A percentile compares a stretch with the other conserved stretches of the same genome.
Evolutionary conservation across 2,329 filamentous ascomycete genomes (phyloP).

Genomic region (Calcarisporium arbuscula): DNA sequence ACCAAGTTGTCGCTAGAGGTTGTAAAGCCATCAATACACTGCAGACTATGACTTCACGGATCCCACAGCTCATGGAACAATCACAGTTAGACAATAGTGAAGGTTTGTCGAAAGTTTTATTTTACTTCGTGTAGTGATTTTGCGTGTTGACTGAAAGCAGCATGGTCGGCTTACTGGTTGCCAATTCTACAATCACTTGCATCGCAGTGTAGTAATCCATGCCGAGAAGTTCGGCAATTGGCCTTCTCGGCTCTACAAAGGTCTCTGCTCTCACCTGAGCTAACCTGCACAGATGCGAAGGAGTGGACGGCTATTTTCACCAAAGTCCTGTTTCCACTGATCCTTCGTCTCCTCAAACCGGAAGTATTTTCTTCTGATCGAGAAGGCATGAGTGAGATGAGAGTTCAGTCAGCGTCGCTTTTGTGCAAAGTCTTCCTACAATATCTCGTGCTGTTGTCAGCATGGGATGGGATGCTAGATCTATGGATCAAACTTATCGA

Average conservation of each 20-base stretch:
- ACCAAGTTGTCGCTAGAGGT: conserved; percentile 63
- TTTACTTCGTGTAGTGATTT: not conserved
- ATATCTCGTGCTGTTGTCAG: conserved; percentile 77
- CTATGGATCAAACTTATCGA: conserved; percentile 90
- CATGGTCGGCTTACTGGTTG: conserved; percentile 97
- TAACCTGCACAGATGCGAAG: conserved; percentile 76
- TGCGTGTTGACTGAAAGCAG: conserved; percentile 36
- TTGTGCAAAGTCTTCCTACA: conserved; percentile 94
- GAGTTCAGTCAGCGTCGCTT: conserved; percentile 83
- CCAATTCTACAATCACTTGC: conserved; percentile 87
- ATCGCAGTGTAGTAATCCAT: conserved; percentile 88
- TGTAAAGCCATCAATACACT: conserved; percentile 76
- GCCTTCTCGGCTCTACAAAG: conserved; percentile 83
- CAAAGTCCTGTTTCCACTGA: conserved; percentile 88
- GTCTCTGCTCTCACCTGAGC: conserved; percentile 74
- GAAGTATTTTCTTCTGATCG: conserved; percentile 91
- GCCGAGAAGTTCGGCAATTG: conserved; percentile 83
- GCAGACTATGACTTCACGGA: conserved; percentile 72
- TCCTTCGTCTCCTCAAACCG: conserved; percentile 80
- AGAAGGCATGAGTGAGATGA: conserved; percentile 89
- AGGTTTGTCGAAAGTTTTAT: conserved; percentile 56
- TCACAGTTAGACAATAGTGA: conserved; percentile 86
- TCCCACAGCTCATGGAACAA: conserved; percentile 82
- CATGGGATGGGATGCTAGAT: conserved; percentile 84
- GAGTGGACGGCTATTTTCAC: conserved; percentile 95